Evolutionary conservation across 2,329 filamentous ascomycete genomes (phyloP).

Genomic region (Paecilomyces fulvus): DNA sequence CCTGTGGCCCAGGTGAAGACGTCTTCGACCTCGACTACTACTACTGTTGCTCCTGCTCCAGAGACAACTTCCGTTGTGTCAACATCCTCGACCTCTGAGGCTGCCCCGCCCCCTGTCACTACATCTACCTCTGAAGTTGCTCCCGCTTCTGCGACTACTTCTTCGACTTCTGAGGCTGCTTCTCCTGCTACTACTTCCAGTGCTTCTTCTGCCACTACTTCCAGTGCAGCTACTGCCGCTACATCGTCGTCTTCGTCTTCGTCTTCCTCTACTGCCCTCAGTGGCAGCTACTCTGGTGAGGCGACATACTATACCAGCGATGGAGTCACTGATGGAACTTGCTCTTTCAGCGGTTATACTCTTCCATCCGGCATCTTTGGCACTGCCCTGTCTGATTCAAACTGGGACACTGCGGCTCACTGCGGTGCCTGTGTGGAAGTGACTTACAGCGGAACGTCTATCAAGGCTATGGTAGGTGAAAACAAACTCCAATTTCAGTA

Average conservation of each 20-base stretch:
- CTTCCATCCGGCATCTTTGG: constrained; percentile 50
- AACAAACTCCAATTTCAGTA: not conserved
- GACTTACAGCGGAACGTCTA: constrained; percentile 43
- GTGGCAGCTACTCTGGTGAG: constrained; percentile 18
- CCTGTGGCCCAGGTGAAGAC: too few relatives aligned
- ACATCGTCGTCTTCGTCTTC: not conserved
- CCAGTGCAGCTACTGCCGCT: too few relatives aligned
- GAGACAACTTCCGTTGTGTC: too few relatives aligned
- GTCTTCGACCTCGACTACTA: too few relatives aligned
- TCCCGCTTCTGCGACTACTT: too few relatives aligned
- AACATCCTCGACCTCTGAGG: too few relatives aligned
- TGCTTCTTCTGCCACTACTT: too few relatives aligned
- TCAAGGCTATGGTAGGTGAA: constrained; percentile 54
- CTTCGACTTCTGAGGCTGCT: too few relatives aligned
- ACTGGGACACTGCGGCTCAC: constrained; percentile 46
- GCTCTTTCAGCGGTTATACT: constrained; percentile 56
- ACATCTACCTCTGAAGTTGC: too few relatives aligned
- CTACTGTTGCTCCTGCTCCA: too few relatives aligned
- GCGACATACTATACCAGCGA: constrained; percentile 44
- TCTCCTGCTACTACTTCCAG: too few relatives aligned
- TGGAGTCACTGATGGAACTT: constrained; percentile 52
- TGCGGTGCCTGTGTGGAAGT: constrained; percentile 58
- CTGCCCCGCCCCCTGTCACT: too few relatives aligned
- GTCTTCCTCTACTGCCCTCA: not conserved
- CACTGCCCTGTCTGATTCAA: constrained; percentile 50